These are phyloP conservation scores for Botrytis tulipae DNA, from an alignment of 2,329 filamentous ascomycete species.

Conservation along the genomic window DNA sequence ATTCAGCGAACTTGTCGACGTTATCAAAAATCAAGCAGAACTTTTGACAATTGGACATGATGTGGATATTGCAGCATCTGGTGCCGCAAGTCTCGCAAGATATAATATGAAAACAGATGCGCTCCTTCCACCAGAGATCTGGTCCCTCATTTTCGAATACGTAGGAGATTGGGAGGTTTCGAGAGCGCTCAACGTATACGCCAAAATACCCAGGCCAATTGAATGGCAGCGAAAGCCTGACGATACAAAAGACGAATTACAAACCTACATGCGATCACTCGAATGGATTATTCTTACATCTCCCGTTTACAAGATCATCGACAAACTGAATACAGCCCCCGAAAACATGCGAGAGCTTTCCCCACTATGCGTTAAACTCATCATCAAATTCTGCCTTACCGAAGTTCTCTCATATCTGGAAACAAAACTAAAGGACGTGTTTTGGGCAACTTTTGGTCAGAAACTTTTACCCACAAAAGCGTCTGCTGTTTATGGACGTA, in stretches of 20 bases:
- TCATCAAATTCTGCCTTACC: slow-evolving; percentile 86
- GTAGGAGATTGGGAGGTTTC: slow-evolving; percentile 90
- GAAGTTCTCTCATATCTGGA: slow-evolving; percentile 74
- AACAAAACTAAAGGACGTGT: slow-evolving; percentile 67
- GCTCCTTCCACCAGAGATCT: slow-evolving; percentile 77
- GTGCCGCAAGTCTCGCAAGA: slow-evolving; percentile 44
- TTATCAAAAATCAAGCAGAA: slow-evolving; percentile 75
- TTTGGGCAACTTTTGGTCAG: slow-evolving; percentile 79
- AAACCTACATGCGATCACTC: slow-evolving; percentile 72
- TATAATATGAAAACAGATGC: slow-evolving; percentile 42
- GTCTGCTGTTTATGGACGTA: slow-evolving; percentile 79
- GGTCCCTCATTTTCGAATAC: slow-evolving; percentile 82
- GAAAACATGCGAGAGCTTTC: slow-evolving; percentile 71
- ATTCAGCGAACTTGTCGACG: slow-evolving; percentile 69
- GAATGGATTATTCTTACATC: slow-evolving; percentile 82
- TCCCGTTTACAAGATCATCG: slow-evolving; percentile 67
- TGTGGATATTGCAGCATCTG: slow-evolving; percentile 46
- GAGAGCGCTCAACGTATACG: slow-evolving; percentile 75
- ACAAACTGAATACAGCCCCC: slow-evolving; percentile 68
- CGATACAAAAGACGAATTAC: slow-evolving; percentile 60
- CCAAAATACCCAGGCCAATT: slow-evolving; percentile 68
- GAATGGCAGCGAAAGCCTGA: slow-evolving; percentile 68
- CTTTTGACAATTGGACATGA: slow-evolving; percentile 71
- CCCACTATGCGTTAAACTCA: slow-evolving; percentile 77
- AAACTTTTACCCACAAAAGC: slow-evolving; percentile 85